phyloP scores from a whole-genome alignment of 2,329 filamentous ascomycete species.

The Fusarium austroafricanum region DNA sequence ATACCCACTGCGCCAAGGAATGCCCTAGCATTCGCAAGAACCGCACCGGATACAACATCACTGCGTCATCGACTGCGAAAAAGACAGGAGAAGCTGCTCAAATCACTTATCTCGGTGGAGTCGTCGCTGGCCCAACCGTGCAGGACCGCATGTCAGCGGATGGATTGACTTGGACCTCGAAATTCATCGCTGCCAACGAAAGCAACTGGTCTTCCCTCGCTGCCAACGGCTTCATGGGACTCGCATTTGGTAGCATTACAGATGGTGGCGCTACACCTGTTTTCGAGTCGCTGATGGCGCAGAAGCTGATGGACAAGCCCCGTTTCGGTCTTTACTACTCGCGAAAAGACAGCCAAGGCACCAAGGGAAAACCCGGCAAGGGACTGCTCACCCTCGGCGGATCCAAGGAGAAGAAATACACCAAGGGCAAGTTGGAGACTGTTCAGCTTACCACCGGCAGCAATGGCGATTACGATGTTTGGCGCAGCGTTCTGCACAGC shows the following conservation, averaged over 20 bases:
- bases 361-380: constrained; percentile 32
- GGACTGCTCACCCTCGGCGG: constrained; percentile 50
- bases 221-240: constrained; percentile 52
- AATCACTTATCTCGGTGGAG: constrained; percentile 50
- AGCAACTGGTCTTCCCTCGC: constrained; percentile 47
- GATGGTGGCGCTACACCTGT: constrained; percentile 47
- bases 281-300: constrained; percentile 49
- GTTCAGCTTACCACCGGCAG: constrained; percentile 25
- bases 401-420: constrained; percentile 48
- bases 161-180: constrained; percentile 42
- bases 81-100: constrained; percentile 34
- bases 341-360: constrained; percentile 5
- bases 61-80: constrained; percentile 43
- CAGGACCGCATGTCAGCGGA: constrained; percentile 43
- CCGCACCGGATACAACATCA: constrained; percentile 46
- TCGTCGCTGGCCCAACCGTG: constrained; percentile 41
- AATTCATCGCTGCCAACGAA: constrained; percentile 48
- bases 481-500: constrained; percentile 42
- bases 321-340: constrained; percentile 50
- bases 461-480: constrained; percentile 46
- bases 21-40: constrained; percentile 45
- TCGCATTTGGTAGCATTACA: constrained; percentile 50
- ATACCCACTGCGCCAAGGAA: constrained; percentile 40
- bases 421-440: constrained; percentile 38
- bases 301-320: constrained; percentile 47